Conservation (phyloP, 768 basidiomycete species). For the Strobilomyces confusus region DNA sequence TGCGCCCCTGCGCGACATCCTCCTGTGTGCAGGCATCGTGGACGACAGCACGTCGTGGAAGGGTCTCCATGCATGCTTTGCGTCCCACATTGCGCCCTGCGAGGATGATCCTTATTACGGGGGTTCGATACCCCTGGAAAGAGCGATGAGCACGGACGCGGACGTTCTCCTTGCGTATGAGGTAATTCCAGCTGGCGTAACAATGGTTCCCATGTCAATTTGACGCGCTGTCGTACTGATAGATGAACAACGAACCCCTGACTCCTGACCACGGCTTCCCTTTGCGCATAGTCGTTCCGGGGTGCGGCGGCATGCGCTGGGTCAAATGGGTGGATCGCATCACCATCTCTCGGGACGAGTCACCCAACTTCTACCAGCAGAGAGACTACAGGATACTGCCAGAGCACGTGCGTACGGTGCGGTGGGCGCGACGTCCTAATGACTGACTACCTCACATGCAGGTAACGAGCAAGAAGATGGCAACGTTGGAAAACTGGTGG, state of each 20-base stretch:
- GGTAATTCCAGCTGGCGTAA: constrained; percentile 28
- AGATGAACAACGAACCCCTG: constrained; percentile 63
- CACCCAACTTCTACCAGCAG: constrained; percentile 69
- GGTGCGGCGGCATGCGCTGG: constrained; percentile 66
- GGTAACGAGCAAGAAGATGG: constrained; percentile 26
- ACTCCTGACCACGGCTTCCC: constrained; percentile 63
- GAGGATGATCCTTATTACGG: constrained; percentile 63
- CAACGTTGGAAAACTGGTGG: constrained; percentile 39
- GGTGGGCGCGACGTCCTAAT: neutral
- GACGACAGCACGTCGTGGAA: constrained; percentile 16
- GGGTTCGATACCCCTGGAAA: constrained; percentile 54
- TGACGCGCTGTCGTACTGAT: neutral
- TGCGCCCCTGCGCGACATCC: constrained; percentile 51
- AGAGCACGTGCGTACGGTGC: constrained; percentile 36
- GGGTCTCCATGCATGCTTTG: constrained; percentile 54
- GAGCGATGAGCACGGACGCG: constrained; percentile 42
- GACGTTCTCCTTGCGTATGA: constrained; percentile 63
- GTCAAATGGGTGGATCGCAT: constrained; percentile 74
- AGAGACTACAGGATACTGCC: constrained; percentile 66
- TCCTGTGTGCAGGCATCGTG: constrained; percentile 41
- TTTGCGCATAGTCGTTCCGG: constrained; percentile 64
- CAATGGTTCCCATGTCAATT: neutral
- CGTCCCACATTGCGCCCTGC: constrained; percentile 55
- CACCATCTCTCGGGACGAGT: constrained; percentile 48
- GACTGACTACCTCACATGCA: constrained; percentile 1